A percentile compares a stretch with the other conserved stretches of the same genome.
Evolutionary conservation across 257 asterid genomes (phyloP).

Genomic region (Lavandula angustifolia): DNA sequence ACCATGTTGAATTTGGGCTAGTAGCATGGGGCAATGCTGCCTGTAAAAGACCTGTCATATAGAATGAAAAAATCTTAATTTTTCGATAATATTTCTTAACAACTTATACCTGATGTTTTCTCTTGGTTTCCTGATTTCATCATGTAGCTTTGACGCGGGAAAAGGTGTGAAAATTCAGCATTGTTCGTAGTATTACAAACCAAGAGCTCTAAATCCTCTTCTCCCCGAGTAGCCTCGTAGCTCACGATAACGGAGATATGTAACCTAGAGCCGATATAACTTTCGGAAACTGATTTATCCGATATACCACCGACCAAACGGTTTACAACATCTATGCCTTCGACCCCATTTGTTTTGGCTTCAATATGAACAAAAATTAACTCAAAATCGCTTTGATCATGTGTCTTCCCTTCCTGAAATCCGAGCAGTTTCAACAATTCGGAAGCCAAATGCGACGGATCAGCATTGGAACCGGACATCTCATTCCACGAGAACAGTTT

Average conservation of each 20-base stretch:
- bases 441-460: constrained; percentile 41
- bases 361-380: constrained; percentile 62
- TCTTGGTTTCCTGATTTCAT: constrained; percentile 66
- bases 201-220: constrained; percentile 41
- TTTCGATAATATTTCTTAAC: no score
- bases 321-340: constrained; percentile 51
- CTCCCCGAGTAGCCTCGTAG: constrained; percentile 56
- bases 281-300: constrained; percentile 45
- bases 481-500: constrained; percentile 46
- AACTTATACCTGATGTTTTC: constrained; percentile 60
- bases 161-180: constrained; percentile 44
- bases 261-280: constrained; percentile 59
- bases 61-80: no score
- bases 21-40: constrained; percentile 65
- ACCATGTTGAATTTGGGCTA: constrained; percentile 88
- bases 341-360: constrained; percentile 44
- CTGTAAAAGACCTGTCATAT: constrained; percentile 46
- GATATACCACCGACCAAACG: constrained; percentile 56
- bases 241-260: constrained; percentile 73
- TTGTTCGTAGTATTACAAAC: constrained; percentile 34
- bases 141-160: constrained; percentile 81
- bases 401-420: constrained; percentile 60
- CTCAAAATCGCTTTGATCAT: constrained; percentile 57
- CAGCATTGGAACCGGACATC: constrained; percentile 31
- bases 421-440: constrained; percentile 69